Evolutionary conservation across 768 basidiomycete genomes (phyloP).

Genomic region (Lyophyllum semitale): DNA sequence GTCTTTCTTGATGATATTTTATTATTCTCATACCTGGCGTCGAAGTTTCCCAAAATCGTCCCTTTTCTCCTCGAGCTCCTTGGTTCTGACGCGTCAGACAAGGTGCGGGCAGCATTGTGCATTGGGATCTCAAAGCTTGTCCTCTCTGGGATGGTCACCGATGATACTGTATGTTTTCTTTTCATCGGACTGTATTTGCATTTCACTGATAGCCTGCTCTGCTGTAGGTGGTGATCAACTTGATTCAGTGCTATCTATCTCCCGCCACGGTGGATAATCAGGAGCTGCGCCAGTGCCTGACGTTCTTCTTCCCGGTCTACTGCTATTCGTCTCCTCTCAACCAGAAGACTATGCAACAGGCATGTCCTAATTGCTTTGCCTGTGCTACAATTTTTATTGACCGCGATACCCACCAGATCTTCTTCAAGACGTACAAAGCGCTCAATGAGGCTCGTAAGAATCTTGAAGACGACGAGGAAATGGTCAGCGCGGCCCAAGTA

Average conservation of each 20-base stretch:
- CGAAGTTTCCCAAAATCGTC: constrained; percentile 22
- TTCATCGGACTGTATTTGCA: neutral
- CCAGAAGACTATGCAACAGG: constrained; percentile 73
- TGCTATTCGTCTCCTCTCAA: constrained; percentile 79
- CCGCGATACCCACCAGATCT: constrained; percentile 40
- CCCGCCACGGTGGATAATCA: constrained; percentile 82
- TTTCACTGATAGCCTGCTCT: constrained; percentile 38
- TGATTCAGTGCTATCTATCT: constrained; percentile 66
- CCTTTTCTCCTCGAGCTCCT: constrained; percentile 38
- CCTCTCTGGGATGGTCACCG: constrained; percentile 72
- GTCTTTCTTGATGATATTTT: neutral
- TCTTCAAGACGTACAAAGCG: constrained; percentile 51
- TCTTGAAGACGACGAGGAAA: constrained; percentile 58
- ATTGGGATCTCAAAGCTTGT: constrained; percentile 87
- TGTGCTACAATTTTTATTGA: neutral
- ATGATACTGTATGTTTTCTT: constrained; percentile 58
- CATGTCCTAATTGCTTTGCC: constrained; percentile 25
- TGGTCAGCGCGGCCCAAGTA: constrained; percentile 59
- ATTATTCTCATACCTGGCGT: neutral
- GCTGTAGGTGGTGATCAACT: constrained; percentile 37
- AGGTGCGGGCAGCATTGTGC: constrained; percentile 68
- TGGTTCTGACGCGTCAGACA: constrained; percentile 50
- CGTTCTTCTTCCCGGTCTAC: constrained; percentile 85
- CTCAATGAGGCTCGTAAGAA: constrained; percentile 51
- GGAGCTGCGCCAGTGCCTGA: constrained; percentile 80